Evolutionary conservation across 179 eudicot genomes (phyloP), one percentile per base, ranked within the genome.

Genomic region (Nepenthes alata): DNA sequence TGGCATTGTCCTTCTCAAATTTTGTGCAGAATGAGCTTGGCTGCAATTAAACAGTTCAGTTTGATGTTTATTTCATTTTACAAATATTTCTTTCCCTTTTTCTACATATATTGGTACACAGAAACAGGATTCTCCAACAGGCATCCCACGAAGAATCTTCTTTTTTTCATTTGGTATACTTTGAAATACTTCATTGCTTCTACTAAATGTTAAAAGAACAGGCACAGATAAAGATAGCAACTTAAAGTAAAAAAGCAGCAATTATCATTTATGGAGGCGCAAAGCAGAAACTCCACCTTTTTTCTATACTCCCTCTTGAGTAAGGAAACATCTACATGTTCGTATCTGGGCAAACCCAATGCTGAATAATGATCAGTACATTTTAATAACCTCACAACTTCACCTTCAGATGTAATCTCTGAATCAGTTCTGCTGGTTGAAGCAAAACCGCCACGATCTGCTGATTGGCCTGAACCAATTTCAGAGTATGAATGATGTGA

Each of bases 331-430:
- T 93, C 98, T 51, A 89, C 73, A 61, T 77, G 71, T 65, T 77
- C 81, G 67, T 77, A 81, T 53, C 91, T 87, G 54, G 88, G 62
- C 61, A 93, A 74, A 49, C 98, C 97, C 77, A 93, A 71, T 47
- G 86, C 94, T 5, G 93, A 78, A 80, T 93, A 93, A 76, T 93
- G 95, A 87, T 93, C 97, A 63, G 80, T 64, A 63, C 91, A 85
- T 66, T 90, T 90, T 55, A 94, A 76, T 77, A 94, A 74, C 41
- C 99, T 79, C 68, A 77, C 78, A 74, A 94, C 77, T 81, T 94
- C 99, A 69, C 84, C 91, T 81, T 94, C 99, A 57, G 97, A 83
- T 37, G 95, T 80, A 68, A 76, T 56, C 66, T 89, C 97, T 64
- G 85, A 74, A 75, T 90, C 96, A 72, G 73, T 67, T 69, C 89